A percentile compares a stretch with the other conserved stretches of the same genome.
These are phyloP conservation scores for Lentinus tigrinus DNA, from an alignment of 768 basidiomycete genomes.

Conservation along the genomic window DNA sequence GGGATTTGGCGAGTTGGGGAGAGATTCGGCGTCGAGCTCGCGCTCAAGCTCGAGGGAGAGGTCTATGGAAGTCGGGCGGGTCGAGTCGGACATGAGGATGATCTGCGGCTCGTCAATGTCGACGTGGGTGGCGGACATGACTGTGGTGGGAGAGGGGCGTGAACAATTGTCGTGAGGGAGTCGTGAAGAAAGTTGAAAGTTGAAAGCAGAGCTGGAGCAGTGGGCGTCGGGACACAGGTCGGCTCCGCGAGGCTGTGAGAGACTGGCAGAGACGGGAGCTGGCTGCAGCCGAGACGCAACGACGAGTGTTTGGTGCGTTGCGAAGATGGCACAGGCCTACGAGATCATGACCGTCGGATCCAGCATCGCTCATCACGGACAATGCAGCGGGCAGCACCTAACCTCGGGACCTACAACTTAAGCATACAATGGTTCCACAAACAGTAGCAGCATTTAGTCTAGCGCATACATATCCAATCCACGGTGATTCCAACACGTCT, in stretches of 20 bases:
- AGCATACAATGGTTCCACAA: not conserved
- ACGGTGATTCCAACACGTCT: not conserved
- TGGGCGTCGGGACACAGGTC: not conserved
- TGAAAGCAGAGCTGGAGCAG: not conserved
- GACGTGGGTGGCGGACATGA: slow-evolving; percentile 8
- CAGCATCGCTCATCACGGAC: not conserved
- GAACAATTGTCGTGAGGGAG: slow-evolving; percentile 11
- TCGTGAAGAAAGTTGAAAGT: not conserved
- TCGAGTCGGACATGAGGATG: slow-evolving; percentile 22
- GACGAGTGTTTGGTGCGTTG: not conserved
- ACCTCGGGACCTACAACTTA: not conserved
- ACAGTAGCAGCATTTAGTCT: not conserved
- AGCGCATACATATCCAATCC: slow-evolving; percentile 2
- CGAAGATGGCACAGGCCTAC: not conserved
- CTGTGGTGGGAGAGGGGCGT: not conserved
- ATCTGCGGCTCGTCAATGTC: slow-evolving; percentile 20
- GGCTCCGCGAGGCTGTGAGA: not conserved
- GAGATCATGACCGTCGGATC: too few relatives aligned
- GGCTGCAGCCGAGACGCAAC: not conserved
- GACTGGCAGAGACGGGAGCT: not conserved
- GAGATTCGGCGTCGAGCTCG: slow-evolving; percentile 65
- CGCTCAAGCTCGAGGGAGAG: slow-evolving; percentile 78
- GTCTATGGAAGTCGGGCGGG: slow-evolving; percentile 61
- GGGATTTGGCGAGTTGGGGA: slow-evolving; percentile 43
- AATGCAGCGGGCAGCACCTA: not conserved